These are phyloP conservation scores for Pleurozium schreberi DNA, from an alignment of 225 moss, liverwort and hornwort genomes.

Conservation along the genomic window DNA sequence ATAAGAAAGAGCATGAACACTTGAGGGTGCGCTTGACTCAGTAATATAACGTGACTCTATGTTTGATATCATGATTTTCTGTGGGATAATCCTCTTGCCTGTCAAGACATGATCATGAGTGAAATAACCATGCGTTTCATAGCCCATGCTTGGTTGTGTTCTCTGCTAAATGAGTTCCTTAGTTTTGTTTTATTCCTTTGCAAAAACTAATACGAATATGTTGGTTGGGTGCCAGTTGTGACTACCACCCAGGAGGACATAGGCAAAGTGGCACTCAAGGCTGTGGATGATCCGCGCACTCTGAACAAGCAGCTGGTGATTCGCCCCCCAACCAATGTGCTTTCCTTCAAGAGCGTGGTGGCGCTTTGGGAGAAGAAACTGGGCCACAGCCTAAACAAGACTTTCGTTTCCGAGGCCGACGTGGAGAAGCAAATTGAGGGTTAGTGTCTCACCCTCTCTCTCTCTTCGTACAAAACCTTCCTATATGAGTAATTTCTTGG, in stretches of 20 bases:
- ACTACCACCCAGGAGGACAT: background rate
- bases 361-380: constrained; percentile 13
- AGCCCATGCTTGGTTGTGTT: background rate
- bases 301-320: constrained; percentile 5
- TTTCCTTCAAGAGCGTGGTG: background rate
- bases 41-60: background rate
- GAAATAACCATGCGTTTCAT: background rate
- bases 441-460: background rate
- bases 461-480: background rate
- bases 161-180: background rate
- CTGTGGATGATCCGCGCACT: background rate
- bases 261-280: background rate
- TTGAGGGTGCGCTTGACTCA: background rate
- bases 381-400: background rate
- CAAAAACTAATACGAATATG: background rate
- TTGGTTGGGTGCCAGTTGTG: background rate
- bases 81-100: no score
- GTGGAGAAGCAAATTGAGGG: constrained; percentile 2
- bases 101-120: background rate
- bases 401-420: background rate
- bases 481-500: background rate
- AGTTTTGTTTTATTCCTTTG: background rate
- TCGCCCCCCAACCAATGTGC: background rate
- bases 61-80: no score
- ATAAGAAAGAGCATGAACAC: no score